Percentiles rank a stretch among this genome's conserved stretches.
These are phyloP conservation scores for Talaromyces sp. DNA, from an alignment of 2,329 filamentous ascomycete species.

Conservation along the genomic window DNA sequence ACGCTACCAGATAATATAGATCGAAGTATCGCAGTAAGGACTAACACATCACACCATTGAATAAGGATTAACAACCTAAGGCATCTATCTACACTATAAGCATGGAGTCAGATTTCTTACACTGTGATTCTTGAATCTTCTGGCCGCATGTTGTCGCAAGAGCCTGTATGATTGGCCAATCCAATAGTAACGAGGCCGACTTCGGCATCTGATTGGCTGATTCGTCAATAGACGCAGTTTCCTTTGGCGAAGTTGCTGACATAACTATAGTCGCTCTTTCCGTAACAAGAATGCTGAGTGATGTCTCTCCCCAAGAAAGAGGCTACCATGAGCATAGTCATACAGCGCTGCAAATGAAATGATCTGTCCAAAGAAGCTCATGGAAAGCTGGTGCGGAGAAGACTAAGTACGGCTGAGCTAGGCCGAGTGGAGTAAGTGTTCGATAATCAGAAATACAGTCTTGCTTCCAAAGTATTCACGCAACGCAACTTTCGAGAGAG, in stretches of 20 bases:
- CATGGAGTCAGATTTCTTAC: too few species aligned
- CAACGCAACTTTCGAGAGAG: too few species aligned
- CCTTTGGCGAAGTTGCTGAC: background rate
- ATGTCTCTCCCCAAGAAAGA: background rate
- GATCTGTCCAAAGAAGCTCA: conserved; percentile 7
- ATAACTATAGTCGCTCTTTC: background rate
- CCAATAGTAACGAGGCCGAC: background rate
- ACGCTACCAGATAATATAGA: too few species aligned
- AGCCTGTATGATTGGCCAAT: conserved; percentile 19
- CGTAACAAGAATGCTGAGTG: background rate
- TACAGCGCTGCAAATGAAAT: background rate
- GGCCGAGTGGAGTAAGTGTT: conserved; percentile 1
- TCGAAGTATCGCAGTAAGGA: too few species aligned
- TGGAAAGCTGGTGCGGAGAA: conserved; percentile 5
- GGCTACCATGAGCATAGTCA: background rate
- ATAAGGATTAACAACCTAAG: too few species aligned
- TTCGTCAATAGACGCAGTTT: background rate
- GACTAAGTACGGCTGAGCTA: background rate
- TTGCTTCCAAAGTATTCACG: too few species aligned
- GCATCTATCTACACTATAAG: too few species aligned
- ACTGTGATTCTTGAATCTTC: background rate
- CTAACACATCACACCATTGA: too few species aligned
- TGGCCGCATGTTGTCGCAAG: conserved; percentile 14
- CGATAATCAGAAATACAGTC: background rate
- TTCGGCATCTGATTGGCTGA: background rate